phyloP scores from a whole-genome alignment of 805 yeast genomes.

The Clavispora phyllophila region DNA sequence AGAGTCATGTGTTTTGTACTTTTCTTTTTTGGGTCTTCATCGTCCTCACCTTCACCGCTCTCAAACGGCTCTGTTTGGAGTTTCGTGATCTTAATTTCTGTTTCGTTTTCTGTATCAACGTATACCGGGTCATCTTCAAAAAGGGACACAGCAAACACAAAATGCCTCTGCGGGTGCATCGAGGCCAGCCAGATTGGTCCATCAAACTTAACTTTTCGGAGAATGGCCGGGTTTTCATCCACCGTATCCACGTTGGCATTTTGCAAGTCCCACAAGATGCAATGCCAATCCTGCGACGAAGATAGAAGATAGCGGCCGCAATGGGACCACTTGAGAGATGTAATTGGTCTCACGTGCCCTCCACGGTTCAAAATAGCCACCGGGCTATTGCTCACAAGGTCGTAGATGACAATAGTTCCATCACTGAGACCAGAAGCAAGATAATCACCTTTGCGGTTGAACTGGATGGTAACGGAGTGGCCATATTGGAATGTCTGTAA shows the following conservation, averaged over 20 bases:
- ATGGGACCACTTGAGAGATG: slow-evolving; percentile 68
- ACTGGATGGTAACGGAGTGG: slow-evolving; percentile 60
- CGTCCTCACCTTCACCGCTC: slow-evolving; percentile 8
- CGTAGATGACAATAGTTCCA: slow-evolving; percentile 19
- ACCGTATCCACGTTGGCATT: slow-evolving; percentile 17
- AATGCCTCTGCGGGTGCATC: slow-evolving; percentile 45
- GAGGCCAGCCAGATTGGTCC: slow-evolving; percentile 71
- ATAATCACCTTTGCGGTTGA: slow-evolving; percentile 75
- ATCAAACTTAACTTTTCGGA: slow-evolving; percentile 48
- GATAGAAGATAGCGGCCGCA: slow-evolving; percentile 67
- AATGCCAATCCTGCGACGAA: slow-evolving; percentile 77
- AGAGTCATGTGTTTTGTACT: slow-evolving; percentile 38
- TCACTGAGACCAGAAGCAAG: slow-evolving; percentile 15
- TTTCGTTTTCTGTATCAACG: slow-evolving; percentile 34
- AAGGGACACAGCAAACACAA: slow-evolving; percentile 56
- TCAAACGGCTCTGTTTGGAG: slow-evolving; percentile 17
- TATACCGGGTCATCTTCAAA: slow-evolving; percentile 57
- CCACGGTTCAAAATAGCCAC: slow-evolving; percentile 44
- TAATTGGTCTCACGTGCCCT: slow-evolving; percentile 69
- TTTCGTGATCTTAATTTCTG: slow-evolving; percentile 13
- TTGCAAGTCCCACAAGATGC: slow-evolving; percentile 73
- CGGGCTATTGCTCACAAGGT: slow-evolving; percentile 50
- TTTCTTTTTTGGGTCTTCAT: slow-evolving; percentile 20
- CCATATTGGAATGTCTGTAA: slow-evolving; percentile 65
- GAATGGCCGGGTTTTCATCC: slow-evolving; percentile 23